phyloP scores from a whole-genome alignment of 345 rosid genomes.

The Pistacia integerrima region DNA sequence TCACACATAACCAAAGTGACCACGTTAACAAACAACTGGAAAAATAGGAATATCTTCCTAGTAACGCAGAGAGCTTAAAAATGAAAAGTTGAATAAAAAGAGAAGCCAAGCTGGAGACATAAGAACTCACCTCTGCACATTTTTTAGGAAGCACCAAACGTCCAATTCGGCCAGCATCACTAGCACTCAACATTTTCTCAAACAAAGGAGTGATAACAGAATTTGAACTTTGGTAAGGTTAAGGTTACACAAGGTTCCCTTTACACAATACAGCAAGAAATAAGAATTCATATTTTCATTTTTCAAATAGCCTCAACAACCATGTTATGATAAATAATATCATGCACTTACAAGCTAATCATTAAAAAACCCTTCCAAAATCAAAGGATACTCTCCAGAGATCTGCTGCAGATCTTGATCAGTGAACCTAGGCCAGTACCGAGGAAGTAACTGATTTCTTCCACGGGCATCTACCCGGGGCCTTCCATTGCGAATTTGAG shows the following conservation, averaged over 20 bases:
- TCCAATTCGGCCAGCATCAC: conserved; percentile 92
- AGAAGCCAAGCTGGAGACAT: conserved; percentile 2
- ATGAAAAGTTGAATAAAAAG: conserved; percentile 16
- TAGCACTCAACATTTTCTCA: conserved; percentile 95
- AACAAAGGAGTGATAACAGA: conserved; percentile 80
- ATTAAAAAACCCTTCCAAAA: conserved; percentile 17
- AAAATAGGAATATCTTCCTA: background rate
- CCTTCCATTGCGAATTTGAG: conserved; percentile 54
- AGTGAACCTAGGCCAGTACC: conserved; percentile 83
- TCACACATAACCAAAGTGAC: background rate
- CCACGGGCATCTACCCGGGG: conserved; percentile 68
- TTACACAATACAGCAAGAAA: background rate
- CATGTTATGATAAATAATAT: background rate
- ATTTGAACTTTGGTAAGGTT: conserved; percentile 67
- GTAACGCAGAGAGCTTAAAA: background rate
- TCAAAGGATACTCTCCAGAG: conserved; percentile 89
- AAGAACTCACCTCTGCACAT: conserved; percentile 84
- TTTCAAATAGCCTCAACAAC: background rate
- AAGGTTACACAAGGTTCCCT: conserved; percentile 44
- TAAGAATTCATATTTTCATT: background rate
- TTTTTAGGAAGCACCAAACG: conserved; percentile 92
- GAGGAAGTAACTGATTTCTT: conserved; percentile 71
- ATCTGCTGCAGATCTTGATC: conserved; percentile 69
- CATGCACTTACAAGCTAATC: conserved; percentile 18
- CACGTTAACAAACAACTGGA: background rate